phyloP scores from a whole-genome alignment of 1,284 basidiomycete genomes.

The Tylopilus sp. region DNA sequence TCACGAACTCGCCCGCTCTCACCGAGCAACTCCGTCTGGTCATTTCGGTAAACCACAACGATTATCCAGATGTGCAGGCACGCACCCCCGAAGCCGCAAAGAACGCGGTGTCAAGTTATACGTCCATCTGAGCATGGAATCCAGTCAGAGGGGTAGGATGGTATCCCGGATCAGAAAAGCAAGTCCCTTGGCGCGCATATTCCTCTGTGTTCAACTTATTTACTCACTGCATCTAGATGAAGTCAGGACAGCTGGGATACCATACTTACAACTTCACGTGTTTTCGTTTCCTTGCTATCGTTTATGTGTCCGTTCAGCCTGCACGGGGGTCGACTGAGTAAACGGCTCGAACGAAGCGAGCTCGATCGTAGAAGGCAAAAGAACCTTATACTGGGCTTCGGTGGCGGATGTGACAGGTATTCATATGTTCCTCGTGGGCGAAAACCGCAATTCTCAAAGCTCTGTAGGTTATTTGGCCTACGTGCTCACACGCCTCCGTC shows the following conservation, averaged over 20 bases:
- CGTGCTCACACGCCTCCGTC: conserved; percentile 28
- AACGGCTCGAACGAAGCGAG: conserved; percentile 18
- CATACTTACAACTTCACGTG: conserved; percentile 29
- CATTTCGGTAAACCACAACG: conserved; percentile 28
- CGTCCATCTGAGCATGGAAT: conserved; percentile 36
- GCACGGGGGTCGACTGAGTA: conserved; percentile 7
- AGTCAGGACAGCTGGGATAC: conserved; percentile 25
- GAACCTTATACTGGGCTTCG: conserved; percentile 28
- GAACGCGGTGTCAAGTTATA: conserved; percentile 32
- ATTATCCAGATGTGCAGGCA: conserved; percentile 24
- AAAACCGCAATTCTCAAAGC: neutral
- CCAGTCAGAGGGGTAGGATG: conserved; percentile 20
- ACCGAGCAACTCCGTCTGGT: conserved; percentile 25
- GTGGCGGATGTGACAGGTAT: conserved; percentile 28
- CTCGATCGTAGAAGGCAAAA: conserved; percentile 29
- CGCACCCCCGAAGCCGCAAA: conserved; percentile 30
- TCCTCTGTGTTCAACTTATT: neutral
- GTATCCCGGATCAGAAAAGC: conserved; percentile 16
- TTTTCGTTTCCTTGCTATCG: conserved; percentile 7
- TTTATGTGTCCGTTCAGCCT: neutral
- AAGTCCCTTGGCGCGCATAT: conserved; percentile 17
- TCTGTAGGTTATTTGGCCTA: conserved; percentile 30
- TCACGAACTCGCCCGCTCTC: conserved; percentile 23
- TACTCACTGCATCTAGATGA: conserved; percentile 6
- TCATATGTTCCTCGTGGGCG: neutral